Base-by-base conservation (phyloP, 768 basidiomycete genomes). In the Trametes gibbosa region DNA sequence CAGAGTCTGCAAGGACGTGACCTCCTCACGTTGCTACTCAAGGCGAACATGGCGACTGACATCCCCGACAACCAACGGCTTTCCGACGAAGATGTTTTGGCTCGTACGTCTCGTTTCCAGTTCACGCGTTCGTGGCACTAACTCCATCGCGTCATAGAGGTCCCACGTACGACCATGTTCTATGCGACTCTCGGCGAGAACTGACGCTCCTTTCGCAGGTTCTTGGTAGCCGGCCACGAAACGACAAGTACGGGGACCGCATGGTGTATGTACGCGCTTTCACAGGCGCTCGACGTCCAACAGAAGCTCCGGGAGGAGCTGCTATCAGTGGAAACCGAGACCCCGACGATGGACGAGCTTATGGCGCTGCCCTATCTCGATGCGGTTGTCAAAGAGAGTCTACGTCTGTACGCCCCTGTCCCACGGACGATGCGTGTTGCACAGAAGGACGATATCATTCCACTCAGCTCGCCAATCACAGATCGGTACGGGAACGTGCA, bases 301-400 rank as follows among this genome's bases (percentile, higher is more conserved):
- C 49, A 67, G 17, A 69, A 70, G 23, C 70, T 81, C 0, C 76
- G 77, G 19, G 69, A 74, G 5, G 80, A 81, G 63, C 63, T 80
- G 8, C 62, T 69, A 35, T 67, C 72, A 0, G 73, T 85, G 14
- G 66, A 76, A 1, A 84, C 82, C 0, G 65, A 63, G 12, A 53
- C 46, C 0, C 87, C 88, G 2, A 77, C 79, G 3, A 89, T 90
- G 84, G 89, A 90, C 47, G 79, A 85, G 29, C 77, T 92, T 1
- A 81, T 82, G 58, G 74, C 79, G 2, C 74, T 92, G 3, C 80
- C 85, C 0, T 90, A 87, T 65, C 81, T 92, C 24, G 89, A 90
- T 59, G 76, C 75, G 25, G 79, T 87, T 12, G 76, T 86, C 5
- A 77, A 81, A 7, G 87, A 88, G 70, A 81, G 78, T 0, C 68